Percentiles rank a stretch among this genome's conserved stretches.
Conservation (phyloP, 352 stramenopile species). For the Blastocystis sp. region DNA sequence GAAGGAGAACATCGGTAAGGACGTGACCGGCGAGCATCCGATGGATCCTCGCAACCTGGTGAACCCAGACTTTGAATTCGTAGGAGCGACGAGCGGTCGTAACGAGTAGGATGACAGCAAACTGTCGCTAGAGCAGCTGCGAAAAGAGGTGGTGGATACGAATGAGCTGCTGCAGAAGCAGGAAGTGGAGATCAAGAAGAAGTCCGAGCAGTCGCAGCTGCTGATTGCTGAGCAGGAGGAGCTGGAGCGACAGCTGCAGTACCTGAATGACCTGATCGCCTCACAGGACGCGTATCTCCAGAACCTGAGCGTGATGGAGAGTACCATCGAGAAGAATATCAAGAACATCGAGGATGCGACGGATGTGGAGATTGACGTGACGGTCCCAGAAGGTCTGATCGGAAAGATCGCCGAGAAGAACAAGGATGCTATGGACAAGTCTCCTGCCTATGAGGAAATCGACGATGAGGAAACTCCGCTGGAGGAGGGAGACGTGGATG, state of each 20-base stretch:
- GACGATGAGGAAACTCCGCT: background rate
- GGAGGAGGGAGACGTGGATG: background rate
- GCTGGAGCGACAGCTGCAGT: slow-evolving; percentile 39
- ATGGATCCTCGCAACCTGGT: slow-evolving; percentile 26
- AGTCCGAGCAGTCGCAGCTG: slow-evolving; percentile 40
- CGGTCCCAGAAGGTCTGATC: background rate
- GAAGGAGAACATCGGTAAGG: slow-evolving; percentile 59
- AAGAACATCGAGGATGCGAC: slow-evolving; percentile 38
- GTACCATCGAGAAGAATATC: slow-evolving; percentile 50
- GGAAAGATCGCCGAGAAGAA: background rate
- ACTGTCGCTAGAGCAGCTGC: slow-evolving; percentile 45
- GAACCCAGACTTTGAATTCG: background rate
- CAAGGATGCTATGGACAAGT: background rate
- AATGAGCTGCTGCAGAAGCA: slow-evolving; percentile 57
- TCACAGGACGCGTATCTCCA: slow-evolving; percentile 40
- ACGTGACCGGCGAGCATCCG: slow-evolving; percentile 13
- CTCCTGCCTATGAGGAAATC: background rate
- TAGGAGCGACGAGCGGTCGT: background rate
- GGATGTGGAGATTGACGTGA: slow-evolving; percentile 33
- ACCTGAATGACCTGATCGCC: slow-evolving; percentile 54
- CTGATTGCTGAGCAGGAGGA: slow-evolving; percentile 23
- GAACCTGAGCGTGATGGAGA: slow-evolving; percentile 33
- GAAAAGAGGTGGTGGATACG: slow-evolving; percentile 50
- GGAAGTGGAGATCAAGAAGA: slow-evolving; percentile 59
- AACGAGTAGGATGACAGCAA: slow-evolving; percentile 12